Conservation (phyloP, 306 rosid genomes). For the Medicago lupulina region DNA sequence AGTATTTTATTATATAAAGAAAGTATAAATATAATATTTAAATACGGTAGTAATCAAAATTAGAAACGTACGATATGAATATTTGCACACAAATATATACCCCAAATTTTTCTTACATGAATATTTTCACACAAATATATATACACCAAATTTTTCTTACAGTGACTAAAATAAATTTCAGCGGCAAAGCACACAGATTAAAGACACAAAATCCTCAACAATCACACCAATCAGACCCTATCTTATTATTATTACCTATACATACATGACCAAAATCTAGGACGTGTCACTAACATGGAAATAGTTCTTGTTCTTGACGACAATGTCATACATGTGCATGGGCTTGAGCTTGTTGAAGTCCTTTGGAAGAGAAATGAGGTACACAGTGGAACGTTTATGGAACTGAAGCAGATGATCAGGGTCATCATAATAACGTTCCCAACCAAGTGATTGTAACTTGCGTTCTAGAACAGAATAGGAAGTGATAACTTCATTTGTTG, state of each 20-base stretch:
- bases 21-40: too few relatives aligned
- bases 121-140: not conserved
- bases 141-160: not conserved
- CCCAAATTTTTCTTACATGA: not conserved
- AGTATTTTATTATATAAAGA: too few relatives aligned
- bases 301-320: conserved; percentile 78
- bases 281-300: conserved; percentile 81
- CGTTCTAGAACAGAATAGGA: conserved; percentile 64
- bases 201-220: not conserved
- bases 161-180: not conserved
- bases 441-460: conserved; percentile 66
- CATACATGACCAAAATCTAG: conserved; percentile 29
- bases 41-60: not conserved
- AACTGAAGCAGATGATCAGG: conserved; percentile 85
- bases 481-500: conserved; percentile 69
- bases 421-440: conserved; percentile 94
- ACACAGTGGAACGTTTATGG: conserved; percentile 79
- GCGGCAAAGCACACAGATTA: not conserved
- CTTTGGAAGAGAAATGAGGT: conserved; percentile 86
- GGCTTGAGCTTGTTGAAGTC: conserved; percentile 83
- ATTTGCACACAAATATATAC: not conserved
- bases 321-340: conserved; percentile 96
- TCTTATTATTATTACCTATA: not conserved
- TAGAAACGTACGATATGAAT: not conserved
- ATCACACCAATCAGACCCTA: conserved; percentile 7